Evolutionary conservation across 306 rosid genomes (phyloP), one percentile per base, ranked within the genome.

Genomic region (Lathyrus oleraceus): DNA sequence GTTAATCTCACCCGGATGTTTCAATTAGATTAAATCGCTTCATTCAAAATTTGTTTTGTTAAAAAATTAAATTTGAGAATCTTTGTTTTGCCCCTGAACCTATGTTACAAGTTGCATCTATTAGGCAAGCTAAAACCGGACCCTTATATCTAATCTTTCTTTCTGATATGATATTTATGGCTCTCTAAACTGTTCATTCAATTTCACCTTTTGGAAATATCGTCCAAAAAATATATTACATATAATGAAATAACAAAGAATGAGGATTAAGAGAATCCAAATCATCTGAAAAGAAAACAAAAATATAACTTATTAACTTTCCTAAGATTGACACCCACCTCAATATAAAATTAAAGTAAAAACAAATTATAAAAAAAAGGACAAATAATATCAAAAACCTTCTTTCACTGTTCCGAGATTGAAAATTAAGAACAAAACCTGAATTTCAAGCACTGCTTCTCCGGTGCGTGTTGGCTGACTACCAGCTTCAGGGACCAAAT

Each of bases 381-480:
- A 53, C 30, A 61, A 54, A 52, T 13, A 75, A 61, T 39, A 58
- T 25, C 38, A 67, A 61, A 45, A 61, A 17, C 16, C 30, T 28
- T 69, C 6, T 8, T 61, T 67, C 25, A 71, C 19, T 35, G 20
- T 49, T 61, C 61, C 65, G 56, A 68, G 48, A 68, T 36, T 20
- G 17, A 72, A 64, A 39, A 73, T 62, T 44, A 57, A 67, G 65
- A 81, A 74, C 81, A 68, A 75, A 94, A 94, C 99, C 99, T 94
- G 99, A 74, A 94, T 81, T 40, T 94, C 99, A 77, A 94, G 78
- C 70, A 94, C 99, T 14, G 96, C 99, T 87, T 88, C 99, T 70
- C 99, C 99, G 1, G 97, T 94, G 70, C 99, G 96, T 71, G 99
- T 94, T 43, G 99, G 95, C 87, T 91, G 99, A 82, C 96, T 94